Conservation (phyloP, 495 filamentous ascomycete genomes). For the Talaromyces adpressus region DNA sequence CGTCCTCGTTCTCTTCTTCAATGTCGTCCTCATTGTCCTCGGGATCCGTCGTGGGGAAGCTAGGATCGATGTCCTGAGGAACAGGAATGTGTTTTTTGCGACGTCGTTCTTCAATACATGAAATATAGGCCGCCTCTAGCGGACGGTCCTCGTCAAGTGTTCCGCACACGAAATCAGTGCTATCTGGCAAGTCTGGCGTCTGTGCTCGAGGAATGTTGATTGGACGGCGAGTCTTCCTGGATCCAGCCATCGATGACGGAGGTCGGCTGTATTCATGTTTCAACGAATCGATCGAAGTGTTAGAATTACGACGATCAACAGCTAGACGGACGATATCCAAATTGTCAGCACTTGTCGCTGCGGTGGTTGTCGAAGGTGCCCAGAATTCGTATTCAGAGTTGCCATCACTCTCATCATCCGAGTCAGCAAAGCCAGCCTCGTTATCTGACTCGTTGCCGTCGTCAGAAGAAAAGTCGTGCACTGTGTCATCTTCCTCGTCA, state of each 20-base stretch:
- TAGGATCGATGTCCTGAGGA: constrained; percentile 95
- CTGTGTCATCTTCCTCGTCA: constrained; percentile 45
- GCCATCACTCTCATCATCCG: constrained; percentile 74
- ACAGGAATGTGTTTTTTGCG: constrained; percentile 69
- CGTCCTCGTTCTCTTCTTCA: constrained; percentile 42
- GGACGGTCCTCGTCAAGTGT: constrained; percentile 93
- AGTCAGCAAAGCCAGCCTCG: constrained; percentile 86
- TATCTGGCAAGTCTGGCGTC: constrained; percentile 85
- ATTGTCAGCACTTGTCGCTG: constrained; percentile 47
- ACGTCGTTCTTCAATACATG: constrained; percentile 72
- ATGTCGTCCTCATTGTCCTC: constrained; percentile 76
- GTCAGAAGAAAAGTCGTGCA: constrained; percentile 55
- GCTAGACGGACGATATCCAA: constrained; percentile 40
- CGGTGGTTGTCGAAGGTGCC: constrained; percentile 56
- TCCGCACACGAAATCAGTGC: constrained; percentile 96
- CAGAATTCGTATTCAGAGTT: constrained; percentile 71
- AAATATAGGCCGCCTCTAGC: constrained; percentile 87
- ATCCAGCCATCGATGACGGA: constrained; percentile 22
- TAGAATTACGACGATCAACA: constrained; percentile 45
- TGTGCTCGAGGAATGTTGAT: constrained; percentile 57
- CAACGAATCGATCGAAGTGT: constrained; percentile 59
- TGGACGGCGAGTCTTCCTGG: constrained; percentile 22
- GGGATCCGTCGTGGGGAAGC: constrained; percentile 87
- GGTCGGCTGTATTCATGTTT: constrained; percentile 33
- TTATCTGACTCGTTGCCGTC: constrained; percentile 93